Percentiles rank a stretch among this genome's conserved stretches.
phyloP scores from a whole-genome alignment of 129 eudicot species.

The Flaveria trinervia region DNA sequence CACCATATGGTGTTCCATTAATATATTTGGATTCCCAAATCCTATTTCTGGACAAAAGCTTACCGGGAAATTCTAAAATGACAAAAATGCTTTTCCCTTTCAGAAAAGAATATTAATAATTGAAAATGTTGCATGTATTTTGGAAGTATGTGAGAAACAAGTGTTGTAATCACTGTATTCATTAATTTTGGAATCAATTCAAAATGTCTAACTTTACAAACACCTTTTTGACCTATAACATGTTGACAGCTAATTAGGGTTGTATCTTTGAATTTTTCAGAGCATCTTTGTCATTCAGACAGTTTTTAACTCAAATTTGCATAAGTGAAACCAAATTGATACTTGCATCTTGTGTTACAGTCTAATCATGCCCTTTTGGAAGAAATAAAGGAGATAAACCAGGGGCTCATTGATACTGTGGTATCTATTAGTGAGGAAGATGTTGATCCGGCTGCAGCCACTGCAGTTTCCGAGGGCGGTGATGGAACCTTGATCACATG shows the following conservation, averaged over 20 bases:
- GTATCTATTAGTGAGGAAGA: slow-evolving; percentile 78
- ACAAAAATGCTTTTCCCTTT: neutral
- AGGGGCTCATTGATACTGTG: slow-evolving; percentile 78
- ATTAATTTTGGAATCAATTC: neutral
- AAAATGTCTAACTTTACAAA: neutral
- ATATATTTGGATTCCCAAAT: neutral
- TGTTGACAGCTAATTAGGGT: neutral
- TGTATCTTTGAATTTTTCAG: neutral
- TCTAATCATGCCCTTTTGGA: slow-evolving; percentile 78
- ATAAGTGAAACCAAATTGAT: neutral
- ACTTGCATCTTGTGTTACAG: slow-evolving; percentile 41
- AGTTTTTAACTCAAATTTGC: neutral
- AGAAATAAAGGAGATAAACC: slow-evolving; percentile 81
- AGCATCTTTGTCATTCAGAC: neutral
- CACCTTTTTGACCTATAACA: neutral
- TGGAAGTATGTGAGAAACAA: slow-evolving; percentile 6
- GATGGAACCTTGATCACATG: slow-evolving; percentile 87
- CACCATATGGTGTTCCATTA: neutral
- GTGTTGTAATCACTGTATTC: neutral
- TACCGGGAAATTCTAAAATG: neutral
- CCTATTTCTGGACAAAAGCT: neutral
- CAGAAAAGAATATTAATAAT: neutral
- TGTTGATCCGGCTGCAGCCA: slow-evolving; percentile 66
- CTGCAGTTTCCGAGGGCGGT: slow-evolving; percentile 66
- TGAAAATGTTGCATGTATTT: neutral